Base-by-base conservation (phyloP, 2,329 filamentous ascomycete species). In the Cladosporium sp. region DNA sequence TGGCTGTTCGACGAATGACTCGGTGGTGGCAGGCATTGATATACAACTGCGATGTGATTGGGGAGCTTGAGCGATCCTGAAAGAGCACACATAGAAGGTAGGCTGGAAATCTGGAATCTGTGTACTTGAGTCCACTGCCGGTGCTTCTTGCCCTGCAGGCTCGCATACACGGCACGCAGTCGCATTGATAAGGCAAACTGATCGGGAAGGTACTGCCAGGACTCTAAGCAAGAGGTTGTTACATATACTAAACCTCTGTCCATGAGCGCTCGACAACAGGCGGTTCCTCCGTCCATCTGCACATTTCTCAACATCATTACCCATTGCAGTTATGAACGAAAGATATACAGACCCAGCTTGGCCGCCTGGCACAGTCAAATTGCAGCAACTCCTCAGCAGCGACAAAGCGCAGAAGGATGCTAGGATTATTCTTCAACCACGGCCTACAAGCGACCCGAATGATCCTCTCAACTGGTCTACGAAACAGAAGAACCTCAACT, bases 401-500 rank as follows among this genome's bases (percentile, higher is more conserved):
- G 36, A 65, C 32, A 66, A 46, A 5, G 23, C 36, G 14, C 54
- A 67, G 36, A 69, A 70, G 54, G 65, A 67, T 48, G 65, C 68
- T 30, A 69, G 71, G 21, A 71, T 76, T 61, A 70, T 80, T 48
- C 75, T 80, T 4, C 75, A 77, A 34, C 79, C 78, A 1, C 64
- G 76, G 23, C 79, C 79, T 2, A 76, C 76, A 0, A 71, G 70
- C 46, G 72, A 79, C 66, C 77, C 77, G 18, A 79, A 79, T 57
- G 75, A 78, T 65, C 78, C 78, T 5, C 67, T 80, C 75, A 83
- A 84, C 69, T 84, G 82, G 82, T 75, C 76, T 18, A 76, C 70
- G 54, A 64, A 67, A 54, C 76, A 79, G 23, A 84, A 83, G 63
- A 65, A 70, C 5, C 53, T 78, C 62, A 82, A 83, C 63, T 82